Evolutionary conservation across 352 stramenopile species (phyloP), one percentile per base, ranked within the genome.

Genomic region (Globisporangium perplexum): DNA sequence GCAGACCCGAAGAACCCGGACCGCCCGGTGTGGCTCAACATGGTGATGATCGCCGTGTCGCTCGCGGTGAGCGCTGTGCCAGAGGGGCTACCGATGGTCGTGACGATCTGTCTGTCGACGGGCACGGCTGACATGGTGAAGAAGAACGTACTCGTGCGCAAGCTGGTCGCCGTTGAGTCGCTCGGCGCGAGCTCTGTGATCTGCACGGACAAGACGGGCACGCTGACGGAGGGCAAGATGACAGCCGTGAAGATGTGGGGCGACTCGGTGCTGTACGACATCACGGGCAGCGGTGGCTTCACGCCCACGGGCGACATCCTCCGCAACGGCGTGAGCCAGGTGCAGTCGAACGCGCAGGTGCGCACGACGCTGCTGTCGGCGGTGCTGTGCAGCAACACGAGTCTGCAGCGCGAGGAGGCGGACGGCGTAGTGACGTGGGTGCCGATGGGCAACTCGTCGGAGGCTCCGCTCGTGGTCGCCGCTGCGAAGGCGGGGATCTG

Each of bases 201-300:
- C 50, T 98, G 79, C 50, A 90, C 80, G 0, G 95, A 98, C 68
- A 98, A 98, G 74, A 98, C 95, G 0, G 95, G 95, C 12, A 98
- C 95, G 17, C 65, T 98, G 10, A 98, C 95, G 0, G 80, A 90
- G 41, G 83, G 83, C 41, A 86, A 90, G 50, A 93, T 93, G 83
- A 89, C 78, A 1, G 83, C 78, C 0, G 68, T 90, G 26, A 88
- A 88, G 60, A 65, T 90, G 42, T 93, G 77, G 74, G 69, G 74
- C 14, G 78, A 88, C 61, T 89, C 83, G 49, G 61, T 70, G 31
- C 67, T 80, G 58, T 89, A 87, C 55, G 60, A 62, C 0, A 88
- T 88, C 57, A 88, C 72, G 1, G 75, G 74, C 28, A 81, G 79
- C 28, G 1, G 8, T 28, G 76, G 75, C 1, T 83, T 86, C 39